These are phyloP conservation scores for Hirschioporus abietinus DNA, from an alignment of 768 basidiomycete species.

Conservation along the genomic window DNA sequence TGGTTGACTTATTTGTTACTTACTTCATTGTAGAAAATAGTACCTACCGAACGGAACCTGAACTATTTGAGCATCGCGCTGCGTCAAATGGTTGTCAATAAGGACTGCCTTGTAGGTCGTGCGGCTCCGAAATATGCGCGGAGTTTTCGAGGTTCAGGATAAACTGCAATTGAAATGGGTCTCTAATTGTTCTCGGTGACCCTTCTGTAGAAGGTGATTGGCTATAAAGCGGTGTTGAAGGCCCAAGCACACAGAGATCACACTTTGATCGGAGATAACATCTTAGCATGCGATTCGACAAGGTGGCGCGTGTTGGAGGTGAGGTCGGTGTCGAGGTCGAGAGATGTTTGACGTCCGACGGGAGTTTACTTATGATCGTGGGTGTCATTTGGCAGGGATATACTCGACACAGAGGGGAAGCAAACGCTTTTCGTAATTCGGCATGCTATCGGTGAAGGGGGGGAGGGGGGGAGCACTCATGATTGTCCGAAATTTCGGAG, in stretches of 20 bases:
- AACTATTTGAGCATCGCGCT: no score
- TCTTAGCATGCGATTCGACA: background rate
- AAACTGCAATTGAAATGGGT: background rate
- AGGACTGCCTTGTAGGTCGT: constrained; percentile 15
- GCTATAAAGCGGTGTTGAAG: constrained; percentile 1
- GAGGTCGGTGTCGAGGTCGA: background rate
- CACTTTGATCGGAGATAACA: background rate
- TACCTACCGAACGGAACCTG: no score
- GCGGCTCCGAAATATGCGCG: background rate
- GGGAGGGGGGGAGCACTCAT: background rate
- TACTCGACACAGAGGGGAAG: background rate
- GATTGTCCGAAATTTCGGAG: background rate
- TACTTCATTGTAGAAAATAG: constrained; percentile 7
- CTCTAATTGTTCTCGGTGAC: background rate
- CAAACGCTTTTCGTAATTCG: background rate
- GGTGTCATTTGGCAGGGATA: background rate
- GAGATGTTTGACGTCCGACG: background rate
- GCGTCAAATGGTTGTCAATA: no score
- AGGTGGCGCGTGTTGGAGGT: background rate
- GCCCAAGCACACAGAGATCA: background rate
- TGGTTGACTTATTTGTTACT: constrained; percentile 19
- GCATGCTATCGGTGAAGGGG: background rate
- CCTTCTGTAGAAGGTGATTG: background rate
- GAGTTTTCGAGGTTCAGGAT: background rate
- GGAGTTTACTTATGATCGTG: background rate